Conservation (phyloP, 2,329 filamentous ascomycete genomes). For the Lojkania enalia region DNA sequence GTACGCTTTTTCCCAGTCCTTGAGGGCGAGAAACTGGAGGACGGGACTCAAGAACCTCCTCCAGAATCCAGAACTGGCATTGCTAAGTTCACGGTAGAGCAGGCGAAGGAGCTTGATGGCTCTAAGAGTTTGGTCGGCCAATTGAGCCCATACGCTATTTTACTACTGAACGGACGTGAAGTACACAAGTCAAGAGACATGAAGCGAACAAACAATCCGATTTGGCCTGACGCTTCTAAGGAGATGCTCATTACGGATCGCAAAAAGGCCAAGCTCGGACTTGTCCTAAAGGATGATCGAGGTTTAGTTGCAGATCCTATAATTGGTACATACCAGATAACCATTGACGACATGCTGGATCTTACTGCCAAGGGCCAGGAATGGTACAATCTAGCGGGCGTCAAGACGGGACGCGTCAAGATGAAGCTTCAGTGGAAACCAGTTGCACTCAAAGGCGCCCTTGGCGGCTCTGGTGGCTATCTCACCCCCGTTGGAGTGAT, state of each 20-base stretch:
- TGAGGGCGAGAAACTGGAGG: conserved; percentile 68
- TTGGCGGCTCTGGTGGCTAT: conserved; percentile 82
- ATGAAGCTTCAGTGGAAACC: conserved; percentile 95
- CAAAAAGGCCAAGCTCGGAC: conserved; percentile 83
- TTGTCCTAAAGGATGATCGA: conserved; percentile 94
- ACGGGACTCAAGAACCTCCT: conserved; percentile 77
- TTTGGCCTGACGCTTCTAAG: conserved; percentile 91
- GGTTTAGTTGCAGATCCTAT: conserved; percentile 81
- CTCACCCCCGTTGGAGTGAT: conserved; percentile 92
- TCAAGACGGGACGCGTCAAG: conserved; percentile 82
- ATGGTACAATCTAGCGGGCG: conserved; percentile 88
- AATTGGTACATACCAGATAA: conserved; percentile 91
- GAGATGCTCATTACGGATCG: conserved; percentile 94
- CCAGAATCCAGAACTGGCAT: conserved; percentile 95
- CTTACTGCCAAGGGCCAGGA: conserved; percentile 91
- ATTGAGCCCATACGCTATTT: conserved; percentile 85
- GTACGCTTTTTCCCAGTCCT: conserved; percentile 95
- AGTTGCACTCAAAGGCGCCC: conserved; percentile 78
- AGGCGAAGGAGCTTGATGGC: conserved; percentile 93
- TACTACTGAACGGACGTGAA: conserved; percentile 90
- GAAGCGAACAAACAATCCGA: conserved; percentile 96
- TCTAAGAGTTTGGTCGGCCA: conserved; percentile 89
- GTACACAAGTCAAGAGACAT: conserved; percentile 87
- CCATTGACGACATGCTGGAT: conserved; percentile 88
- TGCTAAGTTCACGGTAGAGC: conserved; percentile 87